Evolutionary conservation across 495 filamentous ascomycete species (phyloP).

Genomic region (Immersiella caudata): DNA sequence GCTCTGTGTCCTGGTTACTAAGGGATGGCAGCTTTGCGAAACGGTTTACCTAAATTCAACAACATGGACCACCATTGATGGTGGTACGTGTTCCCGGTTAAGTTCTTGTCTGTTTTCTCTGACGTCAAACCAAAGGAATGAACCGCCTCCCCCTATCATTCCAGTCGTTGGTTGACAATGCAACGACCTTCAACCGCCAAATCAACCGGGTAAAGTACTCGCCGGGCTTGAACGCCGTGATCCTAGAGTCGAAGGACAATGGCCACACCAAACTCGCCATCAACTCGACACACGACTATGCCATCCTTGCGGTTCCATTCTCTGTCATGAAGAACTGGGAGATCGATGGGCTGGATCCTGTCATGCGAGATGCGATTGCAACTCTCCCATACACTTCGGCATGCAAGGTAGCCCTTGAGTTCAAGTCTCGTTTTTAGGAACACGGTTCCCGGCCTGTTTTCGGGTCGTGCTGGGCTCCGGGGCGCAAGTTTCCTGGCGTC

Average conservation of each 20-base stretch:
- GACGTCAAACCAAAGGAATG: conserved; percentile 28
- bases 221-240: conserved; percentile 44
- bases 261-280: conserved; percentile 43
- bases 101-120: not conserved
- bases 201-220: conserved; percentile 49
- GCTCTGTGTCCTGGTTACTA: not conserved
- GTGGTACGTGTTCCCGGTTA: conserved; percentile 30
- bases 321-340: conserved; percentile 56
- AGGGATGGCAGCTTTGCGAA: conserved; percentile 40
- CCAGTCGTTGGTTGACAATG: conserved; percentile 56
- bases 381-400: conserved; percentile 57
- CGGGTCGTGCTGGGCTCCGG: conserved; percentile 37
- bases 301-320: conserved; percentile 64
- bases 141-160: conserved; percentile 61
- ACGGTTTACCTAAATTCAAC: conserved; percentile 60
- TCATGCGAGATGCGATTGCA: conserved; percentile 40
- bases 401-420: conserved; percentile 66
- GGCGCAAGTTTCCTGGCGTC: conserved; percentile 7
- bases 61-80: conserved; percentile 64
- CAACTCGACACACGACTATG: conserved; percentile 62
- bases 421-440: conserved; percentile 68
- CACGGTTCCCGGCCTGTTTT: conserved; percentile 59
- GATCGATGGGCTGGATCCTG: conserved; percentile 27
- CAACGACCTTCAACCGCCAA: conserved; percentile 53
- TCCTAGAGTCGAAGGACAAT: conserved; percentile 47